Percentiles rank a stretch among this genome's conserved stretches.
phyloP scores from a whole-genome alignment of 495 filamentous ascomycete genomes.

The Hypoxylon cercidicola region DNA sequence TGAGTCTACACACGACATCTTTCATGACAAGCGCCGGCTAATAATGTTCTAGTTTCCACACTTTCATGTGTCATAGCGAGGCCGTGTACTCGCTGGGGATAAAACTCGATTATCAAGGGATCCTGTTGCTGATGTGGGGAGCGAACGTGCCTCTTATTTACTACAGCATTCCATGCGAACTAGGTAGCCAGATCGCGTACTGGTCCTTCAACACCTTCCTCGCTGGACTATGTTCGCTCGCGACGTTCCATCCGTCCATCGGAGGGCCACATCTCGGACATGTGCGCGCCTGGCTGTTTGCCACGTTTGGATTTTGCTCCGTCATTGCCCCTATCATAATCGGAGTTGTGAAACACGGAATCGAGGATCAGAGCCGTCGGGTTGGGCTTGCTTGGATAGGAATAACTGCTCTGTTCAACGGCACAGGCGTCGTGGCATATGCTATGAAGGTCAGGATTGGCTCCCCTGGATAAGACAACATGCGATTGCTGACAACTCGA shows the following conservation, averaged over 20 bases:
- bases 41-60: constrained; percentile 55
- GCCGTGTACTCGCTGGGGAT: constrained; percentile 50
- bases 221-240: constrained; percentile 45
- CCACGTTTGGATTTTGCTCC: constrained; percentile 53
- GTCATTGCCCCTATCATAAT: constrained; percentile 56
- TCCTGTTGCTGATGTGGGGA: constrained; percentile 65
- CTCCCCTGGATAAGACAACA: background rate
- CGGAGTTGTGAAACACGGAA: constrained; percentile 53
- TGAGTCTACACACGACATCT: constrained; percentile 22
- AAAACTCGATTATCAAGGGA: constrained; percentile 63
- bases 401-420: constrained; percentile 52
- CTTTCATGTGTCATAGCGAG: constrained; percentile 60
- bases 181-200: constrained; percentile 49
- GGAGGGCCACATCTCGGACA: constrained; percentile 49
- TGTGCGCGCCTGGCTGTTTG: constrained; percentile 54
- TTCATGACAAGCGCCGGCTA: constrained; percentile 2
- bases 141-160: constrained; percentile 63
- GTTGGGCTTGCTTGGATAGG: constrained; percentile 58
- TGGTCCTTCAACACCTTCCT: constrained; percentile 49
- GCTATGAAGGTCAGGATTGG: constrained; percentile 52
- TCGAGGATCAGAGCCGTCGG: constrained; percentile 48
- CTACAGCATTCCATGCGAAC: constrained; percentile 60
- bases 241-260: constrained; percentile 53
- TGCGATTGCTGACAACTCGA: background rate
- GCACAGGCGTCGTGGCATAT: constrained; percentile 54